Conservation (phyloP, 371 early-diverging fungal genomes). For the Mortierella sp. region DNA sequence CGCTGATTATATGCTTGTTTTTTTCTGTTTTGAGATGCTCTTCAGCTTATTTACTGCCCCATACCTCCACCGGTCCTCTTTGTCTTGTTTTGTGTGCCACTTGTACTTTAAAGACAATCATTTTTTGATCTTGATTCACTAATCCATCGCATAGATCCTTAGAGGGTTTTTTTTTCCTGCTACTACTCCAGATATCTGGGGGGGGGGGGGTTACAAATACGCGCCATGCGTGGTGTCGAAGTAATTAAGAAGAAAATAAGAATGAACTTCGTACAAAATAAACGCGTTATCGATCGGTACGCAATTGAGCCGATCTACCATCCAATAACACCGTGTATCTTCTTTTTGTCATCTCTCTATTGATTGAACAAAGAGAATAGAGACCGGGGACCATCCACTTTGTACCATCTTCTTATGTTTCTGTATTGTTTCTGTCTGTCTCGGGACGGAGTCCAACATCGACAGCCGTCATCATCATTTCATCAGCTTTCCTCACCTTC, state of each 20-base stretch:
- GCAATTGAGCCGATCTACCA: constrained; percentile 2
- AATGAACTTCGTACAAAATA: no score
- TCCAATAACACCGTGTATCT: not conserved
- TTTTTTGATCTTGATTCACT: not conserved
- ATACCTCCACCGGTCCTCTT: not conserved
- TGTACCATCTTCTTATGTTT: not conserved
- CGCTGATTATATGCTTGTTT: not conserved
- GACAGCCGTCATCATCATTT: not conserved
- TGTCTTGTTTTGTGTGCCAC: not conserved
- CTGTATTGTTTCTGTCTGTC: not conserved
- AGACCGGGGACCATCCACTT: not conserved
- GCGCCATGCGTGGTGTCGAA: no score
- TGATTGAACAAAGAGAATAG: not conserved
- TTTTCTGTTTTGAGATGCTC: not conserved
- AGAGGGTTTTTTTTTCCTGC: not conserved
- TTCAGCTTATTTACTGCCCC: not conserved
- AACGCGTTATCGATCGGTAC: not conserved
- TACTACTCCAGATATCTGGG: not conserved
- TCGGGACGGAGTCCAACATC: constrained; percentile 6
- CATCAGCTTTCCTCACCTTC: not conserved
- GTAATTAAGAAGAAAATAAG: no score
- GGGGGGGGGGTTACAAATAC: no score
- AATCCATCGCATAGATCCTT: not conserved
- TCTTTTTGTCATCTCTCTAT: not conserved
- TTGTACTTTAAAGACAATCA: no score